These are phyloP conservation scores for Dimargaris cristalligena DNA, from an alignment of 192 early-diverging fungal species.

Conservation along the genomic window DNA sequence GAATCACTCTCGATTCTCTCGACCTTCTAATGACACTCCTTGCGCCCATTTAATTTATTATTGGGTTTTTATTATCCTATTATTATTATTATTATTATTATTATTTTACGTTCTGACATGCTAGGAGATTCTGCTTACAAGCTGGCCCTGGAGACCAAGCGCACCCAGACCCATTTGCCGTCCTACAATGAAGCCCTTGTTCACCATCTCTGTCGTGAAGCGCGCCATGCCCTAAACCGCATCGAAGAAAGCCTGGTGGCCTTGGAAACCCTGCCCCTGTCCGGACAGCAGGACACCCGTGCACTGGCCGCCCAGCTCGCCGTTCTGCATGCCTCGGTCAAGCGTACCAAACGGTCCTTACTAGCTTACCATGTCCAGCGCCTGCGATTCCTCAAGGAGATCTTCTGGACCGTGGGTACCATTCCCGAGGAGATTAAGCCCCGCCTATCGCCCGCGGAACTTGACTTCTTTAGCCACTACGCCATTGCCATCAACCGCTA, in stretches of 20 bases:
- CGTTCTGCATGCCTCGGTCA: constrained; percentile 27
- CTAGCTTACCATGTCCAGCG: constrained; percentile 73
- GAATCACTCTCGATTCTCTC: too few species aligned
- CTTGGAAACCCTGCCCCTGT: not conserved
- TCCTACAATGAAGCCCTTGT: constrained; percentile 57
- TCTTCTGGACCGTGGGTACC: constrained; percentile 32
- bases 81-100: not conserved
- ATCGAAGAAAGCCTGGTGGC: not conserved
- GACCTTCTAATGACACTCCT: too few species aligned
- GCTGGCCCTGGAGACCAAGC: constrained; percentile 52
- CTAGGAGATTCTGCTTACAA: constrained; percentile 19
- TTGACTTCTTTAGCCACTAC: constrained; percentile 45
- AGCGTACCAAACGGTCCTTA: constrained; percentile 74
- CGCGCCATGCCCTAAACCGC: constrained; percentile 28
- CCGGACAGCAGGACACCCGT: not conserved
- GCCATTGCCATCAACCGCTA: constrained; percentile 46
- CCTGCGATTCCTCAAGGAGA: constrained; percentile 42
- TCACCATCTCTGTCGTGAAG: constrained; percentile 49
- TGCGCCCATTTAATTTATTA: too few species aligned
- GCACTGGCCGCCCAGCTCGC: constrained; percentile 5
- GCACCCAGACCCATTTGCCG: constrained; percentile 35
- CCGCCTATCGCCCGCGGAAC: constrained; percentile 28
- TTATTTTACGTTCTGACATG: not conserved
- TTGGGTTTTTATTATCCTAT: too few species aligned
- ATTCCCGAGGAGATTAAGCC: constrained; percentile 20